These are phyloP conservation scores for Ceratocystis variospora DNA, from an alignment of 2,329 filamentous ascomycete species.

Conservation along the genomic window DNA sequence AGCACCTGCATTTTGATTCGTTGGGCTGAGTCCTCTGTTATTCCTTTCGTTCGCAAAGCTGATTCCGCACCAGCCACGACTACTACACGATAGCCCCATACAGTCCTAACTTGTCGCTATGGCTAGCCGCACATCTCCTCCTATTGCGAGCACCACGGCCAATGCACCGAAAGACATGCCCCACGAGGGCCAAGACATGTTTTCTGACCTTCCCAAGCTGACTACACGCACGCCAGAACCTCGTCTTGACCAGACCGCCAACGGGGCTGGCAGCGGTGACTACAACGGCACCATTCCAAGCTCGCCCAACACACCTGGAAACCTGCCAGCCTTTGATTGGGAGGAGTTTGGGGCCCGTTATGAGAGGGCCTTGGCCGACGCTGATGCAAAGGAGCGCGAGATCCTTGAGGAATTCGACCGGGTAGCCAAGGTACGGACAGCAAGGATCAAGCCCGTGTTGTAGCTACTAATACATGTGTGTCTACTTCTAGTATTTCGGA, in stretches of 20 bases:
- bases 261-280: neutral
- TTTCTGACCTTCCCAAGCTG: constrained; percentile 12
- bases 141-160: neutral
- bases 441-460: neutral
- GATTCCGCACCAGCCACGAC: neutral
- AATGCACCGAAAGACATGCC: neutral
- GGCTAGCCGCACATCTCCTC: neutral
- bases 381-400: constrained; percentile 48
- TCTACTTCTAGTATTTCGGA: constrained; percentile 51
- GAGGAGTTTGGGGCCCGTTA: constrained; percentile 59
- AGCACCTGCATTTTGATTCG: no score
- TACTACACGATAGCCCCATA: neutral
- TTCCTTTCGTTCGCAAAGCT: no score
- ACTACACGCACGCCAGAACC: constrained; percentile 18
- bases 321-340: constrained; percentile 52
- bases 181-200: constrained; percentile 2
- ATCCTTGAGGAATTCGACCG: constrained; percentile 53
- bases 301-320: constrained; percentile 34
- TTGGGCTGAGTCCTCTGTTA: no score
- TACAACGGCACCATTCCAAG: constrained; percentile 8
- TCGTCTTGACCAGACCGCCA: constrained; percentile 5
- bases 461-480: neutral
- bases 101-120: neutral
- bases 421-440: constrained; percentile 45
- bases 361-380: constrained; percentile 47